phyloP scores from a whole-genome alignment of 2,329 filamentous ascomycete species.

The Diatrype stigma region DNA sequence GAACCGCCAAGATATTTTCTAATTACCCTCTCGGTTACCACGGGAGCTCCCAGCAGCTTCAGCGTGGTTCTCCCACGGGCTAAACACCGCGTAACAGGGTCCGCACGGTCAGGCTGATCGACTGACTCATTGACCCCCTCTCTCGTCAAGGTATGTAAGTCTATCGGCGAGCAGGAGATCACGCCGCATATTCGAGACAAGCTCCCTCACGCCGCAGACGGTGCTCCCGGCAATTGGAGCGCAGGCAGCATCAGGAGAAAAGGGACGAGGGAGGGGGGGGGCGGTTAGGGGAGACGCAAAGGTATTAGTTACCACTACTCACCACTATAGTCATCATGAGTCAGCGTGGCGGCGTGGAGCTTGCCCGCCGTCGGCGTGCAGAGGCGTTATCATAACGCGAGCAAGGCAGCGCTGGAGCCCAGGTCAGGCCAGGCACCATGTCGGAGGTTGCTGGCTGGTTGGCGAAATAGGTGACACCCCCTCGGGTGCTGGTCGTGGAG shows the following conservation, averaged over 20 bases:
- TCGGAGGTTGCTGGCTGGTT: constrained; percentile 30
- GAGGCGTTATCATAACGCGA: constrained; percentile 22
- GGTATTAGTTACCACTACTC: no score
- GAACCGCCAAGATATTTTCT: no score
- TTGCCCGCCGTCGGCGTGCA: constrained; percentile 10
- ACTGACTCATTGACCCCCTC: constrained; percentile 26
- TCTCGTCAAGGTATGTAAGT: constrained; percentile 18
- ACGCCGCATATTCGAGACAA: constrained; percentile 23
- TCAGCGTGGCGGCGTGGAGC: constrained; percentile 21
- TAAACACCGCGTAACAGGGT: constrained; percentile 28
- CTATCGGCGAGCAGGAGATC: constrained; percentile 23
- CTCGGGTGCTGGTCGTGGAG: constrained; percentile 36
- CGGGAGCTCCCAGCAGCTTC: constrained; percentile 31
- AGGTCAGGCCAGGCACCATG: constrained; percentile 33
- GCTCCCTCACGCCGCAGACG: constrained; percentile 23
- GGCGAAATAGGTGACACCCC: no score
- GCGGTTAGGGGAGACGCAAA: no score
- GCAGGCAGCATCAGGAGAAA: no score
- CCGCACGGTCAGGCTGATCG: constrained; percentile 23
- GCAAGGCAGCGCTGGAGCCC: constrained; percentile 38
- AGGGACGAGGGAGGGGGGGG: no score
- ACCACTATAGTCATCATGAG: constrained; percentile 26
- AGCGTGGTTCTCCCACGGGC: constrained; percentile 26
- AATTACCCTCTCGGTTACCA: no score
- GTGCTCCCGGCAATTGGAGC: constrained; percentile 24